These are phyloP conservation scores for Suillus ampliporus DNA, from an alignment of 768 basidiomycete species.

Conservation along the genomic window DNA sequence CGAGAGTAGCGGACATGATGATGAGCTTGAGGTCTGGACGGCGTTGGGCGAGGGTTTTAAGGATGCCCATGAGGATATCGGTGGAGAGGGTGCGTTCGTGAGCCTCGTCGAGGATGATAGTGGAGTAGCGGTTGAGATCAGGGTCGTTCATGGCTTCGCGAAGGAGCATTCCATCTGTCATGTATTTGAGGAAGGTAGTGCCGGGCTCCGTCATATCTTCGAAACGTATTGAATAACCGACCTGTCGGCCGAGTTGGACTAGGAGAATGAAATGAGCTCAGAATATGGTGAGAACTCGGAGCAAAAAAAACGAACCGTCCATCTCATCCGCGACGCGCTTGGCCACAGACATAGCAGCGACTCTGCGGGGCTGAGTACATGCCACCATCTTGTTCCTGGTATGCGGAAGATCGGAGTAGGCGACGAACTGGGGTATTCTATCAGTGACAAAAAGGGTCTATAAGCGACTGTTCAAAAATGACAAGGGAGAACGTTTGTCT, in stretches of 20 bases:
- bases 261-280: slow-evolving; percentile 11
- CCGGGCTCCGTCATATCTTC: slow-evolving; percentile 85
- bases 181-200: slow-evolving; percentile 97
- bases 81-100: slow-evolving; percentile 98
- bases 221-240: slow-evolving; percentile 98
- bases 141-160: slow-evolving; percentile 99
- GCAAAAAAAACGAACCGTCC: slow-evolving; percentile 71
- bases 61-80: slow-evolving; percentile 97
- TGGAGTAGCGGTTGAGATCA: slow-evolving; percentile 88
- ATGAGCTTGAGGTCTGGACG: slow-evolving; percentile 94
- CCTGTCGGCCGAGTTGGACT: slow-evolving; percentile 93
- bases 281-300: neutral
- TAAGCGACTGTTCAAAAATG: slow-evolving; percentile 28
- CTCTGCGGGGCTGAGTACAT: slow-evolving; percentile 95
- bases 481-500: slow-evolving; percentile 27
- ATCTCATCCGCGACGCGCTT: slow-evolving; percentile 99
- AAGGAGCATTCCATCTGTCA: slow-evolving; percentile 99
- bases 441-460: slow-evolving; percentile 31
- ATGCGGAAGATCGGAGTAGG: slow-evolving; percentile 92
- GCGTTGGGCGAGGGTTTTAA: slow-evolving; percentile 84
- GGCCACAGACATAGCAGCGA: slow-evolving; percentile 97
- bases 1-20: slow-evolving; percentile 97
- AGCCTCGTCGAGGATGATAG: slow-evolving; percentile 98
- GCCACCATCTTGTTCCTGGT: slow-evolving; percentile 90
- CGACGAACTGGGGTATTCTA: slow-evolving; percentile 97